Conservation (phyloP, 306 rosid species). For the Benincasa hispida region DNA sequence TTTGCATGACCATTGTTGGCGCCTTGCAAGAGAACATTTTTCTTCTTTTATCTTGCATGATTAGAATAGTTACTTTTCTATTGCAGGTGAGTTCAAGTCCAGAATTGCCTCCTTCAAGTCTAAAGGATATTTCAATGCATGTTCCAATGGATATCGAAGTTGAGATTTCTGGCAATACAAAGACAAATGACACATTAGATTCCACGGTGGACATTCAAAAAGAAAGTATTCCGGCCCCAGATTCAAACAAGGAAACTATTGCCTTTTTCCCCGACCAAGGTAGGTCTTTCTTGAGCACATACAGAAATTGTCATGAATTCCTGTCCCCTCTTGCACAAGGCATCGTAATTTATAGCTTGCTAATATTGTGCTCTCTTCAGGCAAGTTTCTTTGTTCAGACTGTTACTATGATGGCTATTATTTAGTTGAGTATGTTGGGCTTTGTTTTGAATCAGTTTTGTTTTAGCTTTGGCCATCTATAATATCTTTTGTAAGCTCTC, state of each 20-base stretch:
- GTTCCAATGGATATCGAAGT: slow-evolving; percentile 18
- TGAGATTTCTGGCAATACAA: slow-evolving; percentile 21
- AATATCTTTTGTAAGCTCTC: too few species aligned
- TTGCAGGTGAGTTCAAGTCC: slow-evolving; percentile 40
- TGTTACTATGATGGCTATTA: too few species aligned
- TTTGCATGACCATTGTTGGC: neutral
- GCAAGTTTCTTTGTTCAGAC: neutral
- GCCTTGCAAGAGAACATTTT: neutral
- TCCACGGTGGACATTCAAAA: slow-evolving; percentile 14
- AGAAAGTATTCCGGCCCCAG: slow-evolving; percentile 17
- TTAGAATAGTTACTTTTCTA: neutral
- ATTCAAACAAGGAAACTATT: slow-evolving; percentile 21
- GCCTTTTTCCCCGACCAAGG: slow-evolving; percentile 43
- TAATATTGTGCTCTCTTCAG: neutral
- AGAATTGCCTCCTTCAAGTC: slow-evolving; percentile 27
- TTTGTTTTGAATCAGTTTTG: too few species aligned
- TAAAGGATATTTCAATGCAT: slow-evolving; percentile 19
- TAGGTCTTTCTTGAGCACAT: slow-evolving; percentile 8
- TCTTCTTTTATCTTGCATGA: neutral
- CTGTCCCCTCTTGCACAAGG: neutral
- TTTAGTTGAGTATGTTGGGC: too few species aligned
- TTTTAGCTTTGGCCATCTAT: too few species aligned
- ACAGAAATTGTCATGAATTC: neutral
- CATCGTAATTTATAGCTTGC: neutral
- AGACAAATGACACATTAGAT: slow-evolving; percentile 18